phyloP scores from a whole-genome alignment of 176 grass and related monocot genomes.

The Triticum monococcum region DNA sequence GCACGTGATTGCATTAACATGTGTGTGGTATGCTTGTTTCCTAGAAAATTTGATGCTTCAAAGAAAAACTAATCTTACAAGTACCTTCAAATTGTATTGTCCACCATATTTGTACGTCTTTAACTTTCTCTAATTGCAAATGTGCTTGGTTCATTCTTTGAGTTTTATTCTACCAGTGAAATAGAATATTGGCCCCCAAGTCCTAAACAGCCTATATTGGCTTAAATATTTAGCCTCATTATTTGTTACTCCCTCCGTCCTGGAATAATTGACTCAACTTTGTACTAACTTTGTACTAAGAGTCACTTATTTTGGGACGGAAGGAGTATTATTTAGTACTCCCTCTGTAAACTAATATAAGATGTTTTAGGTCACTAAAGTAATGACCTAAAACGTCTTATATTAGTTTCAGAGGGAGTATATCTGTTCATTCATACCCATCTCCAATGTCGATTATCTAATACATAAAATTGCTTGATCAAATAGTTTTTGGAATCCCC shows the following conservation, averaged over 20 bases:
- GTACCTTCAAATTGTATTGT: neutral
- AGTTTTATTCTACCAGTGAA: neutral
- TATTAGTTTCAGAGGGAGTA: neutral
- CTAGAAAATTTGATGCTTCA: conserved; percentile 14
- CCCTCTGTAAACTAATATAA: no score
- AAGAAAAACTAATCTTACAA: neutral
- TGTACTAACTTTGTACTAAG: no score
- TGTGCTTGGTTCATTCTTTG: conserved; percentile 1
- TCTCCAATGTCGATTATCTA: conserved; percentile 21
- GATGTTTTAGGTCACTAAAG: no score
- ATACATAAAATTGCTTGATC: conserved; percentile 22
- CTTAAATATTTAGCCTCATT: neutral
- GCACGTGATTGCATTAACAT: conserved; percentile 4
- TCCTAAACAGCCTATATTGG: neutral
- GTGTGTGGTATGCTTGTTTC: conserved; percentile 1
- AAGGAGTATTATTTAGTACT: neutral
- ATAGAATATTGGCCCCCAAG: conserved; percentile 8
- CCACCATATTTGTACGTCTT: conserved; percentile 21
- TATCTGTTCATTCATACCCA: neutral
- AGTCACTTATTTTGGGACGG: no score
- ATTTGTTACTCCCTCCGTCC: neutral
- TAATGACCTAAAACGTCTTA: neutral
- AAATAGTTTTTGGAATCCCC: conserved; percentile 95
- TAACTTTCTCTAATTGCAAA: conserved; percentile 7
- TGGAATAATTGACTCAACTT: no score